Evolutionary conservation across 1,284 basidiomycete species (phyloP).

Genomic region (Chondrostereum purpureum): DNA sequence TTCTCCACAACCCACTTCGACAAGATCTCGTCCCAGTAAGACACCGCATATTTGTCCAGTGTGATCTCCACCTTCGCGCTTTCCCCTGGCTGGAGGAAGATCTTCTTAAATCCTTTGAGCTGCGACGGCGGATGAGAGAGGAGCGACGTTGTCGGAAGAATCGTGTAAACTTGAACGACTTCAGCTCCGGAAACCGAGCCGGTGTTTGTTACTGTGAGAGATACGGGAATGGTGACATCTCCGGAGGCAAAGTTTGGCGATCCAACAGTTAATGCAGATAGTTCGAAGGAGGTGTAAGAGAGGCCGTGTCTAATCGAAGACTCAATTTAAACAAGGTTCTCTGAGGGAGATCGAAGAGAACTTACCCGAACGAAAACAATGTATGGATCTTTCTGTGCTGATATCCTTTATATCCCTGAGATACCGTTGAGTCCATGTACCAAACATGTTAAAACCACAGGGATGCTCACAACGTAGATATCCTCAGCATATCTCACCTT

Average conservation of each 20-base stretch:
- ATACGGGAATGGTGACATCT: conserved; percentile 41
- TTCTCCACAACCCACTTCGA: conserved; percentile 13
- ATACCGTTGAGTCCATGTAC: conserved; percentile 11
- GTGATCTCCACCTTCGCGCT: conserved; percentile 32
- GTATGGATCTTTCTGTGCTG: conserved; percentile 60
- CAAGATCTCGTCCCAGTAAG: conserved; percentile 15
- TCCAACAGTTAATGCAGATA: conserved; percentile 51
- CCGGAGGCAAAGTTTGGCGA: conserved; percentile 29
- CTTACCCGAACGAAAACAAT: conserved; percentile 72
- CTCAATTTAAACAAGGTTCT: not conserved
- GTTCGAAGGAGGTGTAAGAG: conserved; percentile 73
- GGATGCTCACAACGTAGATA: conserved; percentile 52
- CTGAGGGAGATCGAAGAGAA: conserved; percentile 3
- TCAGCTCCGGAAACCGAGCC: conserved; percentile 52
- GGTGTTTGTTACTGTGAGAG: conserved; percentile 56
- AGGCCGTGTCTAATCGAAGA: conserved; percentile 56
- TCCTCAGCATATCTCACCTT: conserved; percentile 60
- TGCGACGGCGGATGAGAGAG: conserved; percentile 52
- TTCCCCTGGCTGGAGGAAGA: conserved; percentile 45
- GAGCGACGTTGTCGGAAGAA: conserved; percentile 43
- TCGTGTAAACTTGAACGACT: conserved; percentile 58
- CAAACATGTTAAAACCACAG: conserved; percentile 4
- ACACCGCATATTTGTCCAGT: conserved; percentile 42
- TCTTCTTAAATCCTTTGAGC: conserved; percentile 58
- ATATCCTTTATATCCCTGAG: conserved; percentile 73